These are phyloP conservation scores for Ophiostoma ips DNA, from an alignment of 2,329 filamentous ascomycete genomes.

Conservation along the genomic window DNA sequence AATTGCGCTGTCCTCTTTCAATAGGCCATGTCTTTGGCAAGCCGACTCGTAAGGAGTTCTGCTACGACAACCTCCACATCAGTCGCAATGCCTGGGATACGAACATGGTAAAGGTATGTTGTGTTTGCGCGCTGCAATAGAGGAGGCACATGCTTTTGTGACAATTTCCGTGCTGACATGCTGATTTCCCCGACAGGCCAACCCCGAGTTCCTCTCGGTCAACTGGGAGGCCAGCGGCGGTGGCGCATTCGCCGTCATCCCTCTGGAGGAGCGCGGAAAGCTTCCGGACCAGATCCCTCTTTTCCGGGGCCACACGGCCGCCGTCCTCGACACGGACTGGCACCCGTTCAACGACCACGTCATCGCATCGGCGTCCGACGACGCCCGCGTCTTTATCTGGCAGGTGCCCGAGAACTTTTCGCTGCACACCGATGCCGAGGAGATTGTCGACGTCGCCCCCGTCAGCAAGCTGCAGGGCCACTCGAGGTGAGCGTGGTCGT, in stretches of 20 bases:
- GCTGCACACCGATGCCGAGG: conserved; percentile 71
- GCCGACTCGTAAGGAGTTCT: conserved; percentile 88
- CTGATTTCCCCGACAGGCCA: conserved; percentile 46
- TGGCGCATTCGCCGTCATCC: conserved; percentile 93
- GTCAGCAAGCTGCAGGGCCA: conserved; percentile 74
- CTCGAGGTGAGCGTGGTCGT: conserved; percentile 54
- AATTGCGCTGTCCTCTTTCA: not conserved
- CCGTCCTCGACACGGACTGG: conserved; percentile 97
- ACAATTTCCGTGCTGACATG: too few species aligned
- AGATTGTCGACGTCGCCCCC: conserved; percentile 68
- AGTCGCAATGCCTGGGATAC: conserved; percentile 99
- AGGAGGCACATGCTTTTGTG: too few species aligned
- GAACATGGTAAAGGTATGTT: conserved; percentile 82
- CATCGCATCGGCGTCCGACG: conserved; percentile 87
- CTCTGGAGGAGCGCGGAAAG: conserved; percentile 76
- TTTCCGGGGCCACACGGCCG: conserved; percentile 89
- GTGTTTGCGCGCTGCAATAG: too few species aligned
- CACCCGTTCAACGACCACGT: conserved; percentile 92
- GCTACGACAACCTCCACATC: conserved; percentile 95
- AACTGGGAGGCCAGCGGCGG: conserved; percentile 97
- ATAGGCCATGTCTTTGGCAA: conserved; percentile 97
- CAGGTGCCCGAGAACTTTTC: conserved; percentile 81
- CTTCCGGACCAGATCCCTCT: conserved; percentile 85
- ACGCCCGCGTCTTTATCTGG: conserved; percentile 96
- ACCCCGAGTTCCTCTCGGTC: conserved; percentile 89